phyloP scores from a whole-genome alignment of 306 rosid species.

The Fagus crenata region DNA sequence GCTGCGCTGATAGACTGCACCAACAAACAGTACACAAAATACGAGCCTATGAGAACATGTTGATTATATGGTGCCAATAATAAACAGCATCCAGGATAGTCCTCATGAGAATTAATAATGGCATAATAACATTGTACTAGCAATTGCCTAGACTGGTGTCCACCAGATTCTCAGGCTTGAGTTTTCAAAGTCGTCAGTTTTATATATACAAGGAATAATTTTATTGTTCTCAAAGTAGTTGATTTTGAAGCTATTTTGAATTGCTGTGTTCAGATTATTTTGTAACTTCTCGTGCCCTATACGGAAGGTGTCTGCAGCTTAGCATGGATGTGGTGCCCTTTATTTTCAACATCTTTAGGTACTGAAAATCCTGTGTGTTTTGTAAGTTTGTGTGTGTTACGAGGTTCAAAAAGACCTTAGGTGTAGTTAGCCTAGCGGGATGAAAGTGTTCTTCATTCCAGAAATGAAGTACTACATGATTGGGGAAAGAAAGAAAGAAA shows the following conservation, averaged over 20 bases:
- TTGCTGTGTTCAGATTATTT: not conserved
- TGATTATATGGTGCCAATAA: conserved; percentile 1
- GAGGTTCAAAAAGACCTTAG: not conserved
- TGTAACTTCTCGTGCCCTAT: not conserved
- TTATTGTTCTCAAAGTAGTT: not conserved
- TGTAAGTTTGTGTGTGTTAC: not conserved
- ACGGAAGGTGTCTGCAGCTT: not conserved
- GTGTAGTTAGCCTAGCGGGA: not conserved
- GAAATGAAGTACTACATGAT: not conserved
- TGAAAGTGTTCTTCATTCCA: not conserved
- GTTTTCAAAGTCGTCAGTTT: not conserved
- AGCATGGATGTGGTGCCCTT: not conserved
- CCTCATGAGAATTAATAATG: not conserved
- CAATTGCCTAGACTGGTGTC: not conserved
- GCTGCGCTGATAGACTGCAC: conserved; percentile 73
- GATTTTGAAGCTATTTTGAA: not conserved
- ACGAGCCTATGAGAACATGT: not conserved
- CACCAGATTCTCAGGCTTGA: not conserved
- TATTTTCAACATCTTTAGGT: not conserved
- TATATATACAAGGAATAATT: not conserved
- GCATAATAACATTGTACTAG: conserved; percentile 1
- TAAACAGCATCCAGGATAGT: not conserved
- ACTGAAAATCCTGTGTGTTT: not conserved
- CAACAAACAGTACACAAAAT: conserved; percentile 9
- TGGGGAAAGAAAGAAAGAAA: not conserved